These are phyloP conservation scores for Sarcocystis neurona DNA, from an alignment of 169 alveolate species.

Conservation along the genomic window DNA sequence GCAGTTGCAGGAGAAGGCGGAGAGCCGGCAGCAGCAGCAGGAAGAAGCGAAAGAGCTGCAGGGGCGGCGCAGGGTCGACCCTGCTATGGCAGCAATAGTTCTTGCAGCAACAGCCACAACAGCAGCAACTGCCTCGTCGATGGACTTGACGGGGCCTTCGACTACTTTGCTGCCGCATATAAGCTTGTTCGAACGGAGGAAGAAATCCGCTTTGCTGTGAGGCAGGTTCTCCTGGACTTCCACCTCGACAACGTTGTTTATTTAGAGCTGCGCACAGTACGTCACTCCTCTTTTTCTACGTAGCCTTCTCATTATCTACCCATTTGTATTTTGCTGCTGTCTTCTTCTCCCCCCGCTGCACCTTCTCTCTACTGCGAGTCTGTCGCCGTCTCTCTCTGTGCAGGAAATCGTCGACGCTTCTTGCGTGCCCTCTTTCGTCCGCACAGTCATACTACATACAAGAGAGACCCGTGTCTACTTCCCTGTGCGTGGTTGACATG, in stretches of 20 bases:
- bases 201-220: conserved; percentile 23
- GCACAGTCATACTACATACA: no score
- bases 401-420: no score
- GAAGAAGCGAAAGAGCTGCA: background rate
- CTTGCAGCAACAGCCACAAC: background rate
- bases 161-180: conserved; percentile 17
- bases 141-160: conserved; percentile 22
- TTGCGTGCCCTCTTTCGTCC: no score
- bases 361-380: no score
- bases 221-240: conserved; percentile 28
- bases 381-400: no score
- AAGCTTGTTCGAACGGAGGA: background rate
- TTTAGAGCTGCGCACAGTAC: conserved; percentile 31
- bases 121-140: background rate
- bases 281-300: no score
- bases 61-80: background rate
- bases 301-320: no score
- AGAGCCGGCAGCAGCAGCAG: background rate
- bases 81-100: background rate
- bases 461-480: no score
- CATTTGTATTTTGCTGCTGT: no score
- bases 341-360: no score
- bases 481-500: no score
- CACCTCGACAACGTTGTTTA: conserved; percentile 37
- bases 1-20: background rate